Evolutionary conservation across 192 early-diverging fungal genomes (phyloP).

Genomic region (Coemansia sp.): DNA sequence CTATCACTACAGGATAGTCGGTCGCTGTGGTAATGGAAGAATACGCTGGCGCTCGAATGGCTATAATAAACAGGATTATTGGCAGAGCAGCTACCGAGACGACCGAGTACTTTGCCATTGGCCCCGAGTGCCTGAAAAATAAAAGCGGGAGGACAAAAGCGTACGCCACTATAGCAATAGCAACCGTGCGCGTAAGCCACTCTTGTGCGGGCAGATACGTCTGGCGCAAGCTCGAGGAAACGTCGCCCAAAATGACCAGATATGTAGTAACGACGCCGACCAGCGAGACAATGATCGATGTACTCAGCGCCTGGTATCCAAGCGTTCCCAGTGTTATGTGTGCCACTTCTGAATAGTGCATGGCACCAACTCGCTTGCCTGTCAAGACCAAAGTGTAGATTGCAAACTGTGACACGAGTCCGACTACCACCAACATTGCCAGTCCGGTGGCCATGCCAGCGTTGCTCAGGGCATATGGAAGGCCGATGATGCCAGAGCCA

Average conservation of each 20-base stretch:
- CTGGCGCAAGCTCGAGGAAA: slow-evolving; percentile 18
- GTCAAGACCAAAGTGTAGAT: slow-evolving; percentile 60
- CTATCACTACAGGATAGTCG: slow-evolving; percentile 32
- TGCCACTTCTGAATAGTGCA: slow-evolving; percentile 60
- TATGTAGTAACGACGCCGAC: slow-evolving; percentile 53
- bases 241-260: slow-evolving; percentile 39
- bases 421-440: slow-evolving; percentile 56
- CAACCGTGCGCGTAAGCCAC: slow-evolving; percentile 10
- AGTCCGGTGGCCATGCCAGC: slow-evolving; percentile 61
- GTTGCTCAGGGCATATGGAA: slow-evolving; percentile 64
- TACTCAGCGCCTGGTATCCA: slow-evolving; percentile 61
- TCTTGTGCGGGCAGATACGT: slow-evolving; percentile 24
- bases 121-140: slow-evolving; percentile 64
- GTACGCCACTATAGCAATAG: slow-evolving; percentile 32
- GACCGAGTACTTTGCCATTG: slow-evolving; percentile 59
- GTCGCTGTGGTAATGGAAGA: slow-evolving; percentile 10
- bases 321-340: slow-evolving; percentile 53
- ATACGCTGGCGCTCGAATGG: slow-evolving; percentile 58
- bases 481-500: slow-evolving; percentile 65
- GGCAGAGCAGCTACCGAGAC: slow-evolving; percentile 62
- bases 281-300: slow-evolving; percentile 60
- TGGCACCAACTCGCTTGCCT: slow-evolving; percentile 57
- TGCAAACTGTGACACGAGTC: slow-evolving; percentile 57
- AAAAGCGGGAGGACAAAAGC: slow-evolving; percentile 52
- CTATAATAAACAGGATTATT: slow-evolving; percentile 60